Base-by-base conservation (phyloP, 2,329 filamentous ascomycete genomes). In the Colletotrichum tropicale region DNA sequence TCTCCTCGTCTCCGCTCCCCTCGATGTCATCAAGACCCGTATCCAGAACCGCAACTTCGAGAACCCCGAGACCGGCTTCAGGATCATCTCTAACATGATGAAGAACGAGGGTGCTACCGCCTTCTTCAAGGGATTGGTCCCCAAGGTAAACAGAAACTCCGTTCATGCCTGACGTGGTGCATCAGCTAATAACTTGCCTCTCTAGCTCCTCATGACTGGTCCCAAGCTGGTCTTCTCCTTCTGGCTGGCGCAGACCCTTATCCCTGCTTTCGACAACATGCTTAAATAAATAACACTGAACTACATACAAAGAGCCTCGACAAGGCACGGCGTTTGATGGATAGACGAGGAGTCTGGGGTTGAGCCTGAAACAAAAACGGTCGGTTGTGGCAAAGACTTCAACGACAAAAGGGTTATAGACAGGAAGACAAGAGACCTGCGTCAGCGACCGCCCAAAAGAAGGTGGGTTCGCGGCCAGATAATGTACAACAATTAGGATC, bases 21-120 rank as follows among this genome's bases (percentile, higher is more conserved):
- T 98, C 75, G 96, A 98, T 83, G 96, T 98, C 80, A 97, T 98
- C 91, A 98, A 98, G 91, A 98, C 96, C 76, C 93, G 96, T 82
- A 98, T 98, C 81, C 96, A 98, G 88, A 98, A 98, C 91, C 93
- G 94, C 83, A 98, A 99, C 90, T 99, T 99, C 81, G 97, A 99
- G 78, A 97, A 98, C 89, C 96, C 96, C 76, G 96, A 98, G 89
- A 94, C 94, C 80, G 97, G 97, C 58, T 95, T 98, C 91, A 92
- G 92, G 82, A 98, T 99, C 81, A 88, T 99, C 77, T 91, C 92
- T 78, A 98, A 96, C 85, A 99, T 99, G 97, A 91, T 95, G 78
- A 95, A 93, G 89, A 92, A 98, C 80, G 97, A 99, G 87, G 97
- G 96, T 26, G 84, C 94, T 74, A 88, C 90, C 18, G 93, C 94